phyloP scores from a whole-genome alignment of 345 rosid genomes.

The Leavenworthia alabamica region DNA sequence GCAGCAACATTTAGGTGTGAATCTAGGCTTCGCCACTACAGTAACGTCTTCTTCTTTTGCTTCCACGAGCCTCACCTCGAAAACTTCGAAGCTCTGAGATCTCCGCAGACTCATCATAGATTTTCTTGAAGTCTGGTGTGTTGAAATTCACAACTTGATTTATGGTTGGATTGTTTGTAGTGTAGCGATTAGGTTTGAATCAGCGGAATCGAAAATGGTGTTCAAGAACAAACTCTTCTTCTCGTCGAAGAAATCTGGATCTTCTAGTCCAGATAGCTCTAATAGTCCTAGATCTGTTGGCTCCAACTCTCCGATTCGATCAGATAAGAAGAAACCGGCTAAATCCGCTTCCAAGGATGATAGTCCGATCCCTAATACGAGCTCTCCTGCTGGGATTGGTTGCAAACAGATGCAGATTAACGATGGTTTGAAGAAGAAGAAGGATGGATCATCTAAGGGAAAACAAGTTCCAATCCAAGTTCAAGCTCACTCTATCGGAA shows the following conservation, averaged over 20 bases:
- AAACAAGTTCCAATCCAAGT: slow-evolving; percentile 20
- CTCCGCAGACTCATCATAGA: slow-evolving; percentile 8
- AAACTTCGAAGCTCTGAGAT: slow-evolving; percentile 12
- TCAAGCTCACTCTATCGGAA: slow-evolving; percentile 30
- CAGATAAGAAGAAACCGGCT: slow-evolving; percentile 76
- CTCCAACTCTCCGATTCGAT: slow-evolving; percentile 84
- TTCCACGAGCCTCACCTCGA: slow-evolving; percentile 16
- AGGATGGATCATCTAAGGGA: slow-evolving; percentile 51
- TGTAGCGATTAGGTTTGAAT: slow-evolving; percentile 15
- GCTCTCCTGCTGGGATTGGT: slow-evolving; percentile 24
- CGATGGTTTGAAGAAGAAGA: slow-evolving; percentile 60
- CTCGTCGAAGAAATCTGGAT: slow-evolving; percentile 82
- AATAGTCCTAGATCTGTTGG: slow-evolving; percentile 83
- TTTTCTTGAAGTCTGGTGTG: slow-evolving; percentile 18
- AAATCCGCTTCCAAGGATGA: slow-evolving; percentile 57
- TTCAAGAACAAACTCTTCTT: slow-evolving; percentile 94
- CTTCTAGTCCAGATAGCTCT: slow-evolving; percentile 83
- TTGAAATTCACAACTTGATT: slow-evolving; percentile 2
- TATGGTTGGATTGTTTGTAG: slow-evolving; percentile 1
- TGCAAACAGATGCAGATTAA: slow-evolving; percentile 50
- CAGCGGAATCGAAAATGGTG: slow-evolving; percentile 46
- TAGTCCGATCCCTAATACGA: slow-evolving; percentile 24
- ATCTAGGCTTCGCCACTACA: slow-evolving; percentile 22
- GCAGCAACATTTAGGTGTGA: slow-evolving; percentile 1
- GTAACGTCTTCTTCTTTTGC: slow-evolving; percentile 22